phyloP scores from a whole-genome alignment of 2,329 filamentous ascomycete species.

The Pseudogymnoascus sp. region DNA sequence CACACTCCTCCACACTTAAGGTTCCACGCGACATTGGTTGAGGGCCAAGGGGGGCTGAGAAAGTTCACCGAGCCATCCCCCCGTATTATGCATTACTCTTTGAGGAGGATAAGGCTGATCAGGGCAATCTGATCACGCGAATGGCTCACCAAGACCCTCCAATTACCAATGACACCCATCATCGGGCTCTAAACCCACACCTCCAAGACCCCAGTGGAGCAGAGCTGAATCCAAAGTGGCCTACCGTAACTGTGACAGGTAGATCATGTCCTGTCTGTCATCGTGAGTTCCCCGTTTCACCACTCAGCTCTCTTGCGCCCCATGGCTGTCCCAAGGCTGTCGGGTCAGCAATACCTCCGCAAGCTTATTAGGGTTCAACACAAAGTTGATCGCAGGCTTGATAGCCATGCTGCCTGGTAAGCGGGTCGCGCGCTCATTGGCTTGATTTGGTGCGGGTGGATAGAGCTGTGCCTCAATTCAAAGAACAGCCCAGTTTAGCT shows the following conservation, averaged over 20 bases:
- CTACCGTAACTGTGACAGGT: not conserved
- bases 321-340: not conserved
- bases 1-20: not conserved
- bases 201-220: not conserved
- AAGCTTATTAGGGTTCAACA: not conserved
- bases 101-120: not conserved
- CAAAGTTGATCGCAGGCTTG: not conserved
- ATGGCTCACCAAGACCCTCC: not conserved
- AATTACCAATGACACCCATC: not conserved
- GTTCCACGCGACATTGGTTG: not conserved
- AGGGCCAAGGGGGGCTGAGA: not conserved
- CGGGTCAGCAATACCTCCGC: slow-evolving; percentile 1
- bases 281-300: not conserved
- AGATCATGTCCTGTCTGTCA: not conserved
- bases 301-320: not conserved
- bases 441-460: not conserved
- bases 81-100: not conserved
- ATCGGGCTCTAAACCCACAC: not conserved
- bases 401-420: not conserved
- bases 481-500: not conserved
- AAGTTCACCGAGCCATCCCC: not conserved
- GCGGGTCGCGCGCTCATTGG: not conserved
- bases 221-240: not conserved
- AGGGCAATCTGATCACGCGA: not conserved
- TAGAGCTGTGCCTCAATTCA: not conserved